These are phyloP conservation scores for Serendipita indica DNA, from an alignment of 768 basidiomycete species.

Conservation along the genomic window DNA sequence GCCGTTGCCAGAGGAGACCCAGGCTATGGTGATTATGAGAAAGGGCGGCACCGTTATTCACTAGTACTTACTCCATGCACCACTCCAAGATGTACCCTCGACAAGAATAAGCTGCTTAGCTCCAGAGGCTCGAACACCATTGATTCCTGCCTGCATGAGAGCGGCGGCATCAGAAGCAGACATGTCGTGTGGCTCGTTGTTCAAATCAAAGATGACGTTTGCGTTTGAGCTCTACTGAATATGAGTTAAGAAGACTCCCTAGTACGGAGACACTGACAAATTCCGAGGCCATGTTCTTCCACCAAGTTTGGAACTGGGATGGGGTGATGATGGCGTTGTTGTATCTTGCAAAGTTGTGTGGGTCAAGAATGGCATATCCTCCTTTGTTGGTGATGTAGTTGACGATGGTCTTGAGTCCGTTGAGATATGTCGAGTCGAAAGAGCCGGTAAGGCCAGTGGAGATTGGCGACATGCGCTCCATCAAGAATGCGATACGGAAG, in stretches of 20 bases:
- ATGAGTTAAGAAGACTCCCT: constrained; percentile 14
- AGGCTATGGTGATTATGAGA: constrained; percentile 23
- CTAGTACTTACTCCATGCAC: constrained; percentile 37
- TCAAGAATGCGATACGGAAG: constrained; percentile 46
- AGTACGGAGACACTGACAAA: constrained; percentile 30
- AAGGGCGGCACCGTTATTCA: neutral
- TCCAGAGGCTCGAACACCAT: constrained; percentile 46
- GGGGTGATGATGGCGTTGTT: constrained; percentile 34
- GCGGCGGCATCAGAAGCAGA: constrained; percentile 36
- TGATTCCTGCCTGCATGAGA: constrained; percentile 49
- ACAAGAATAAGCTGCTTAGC: constrained; percentile 34
- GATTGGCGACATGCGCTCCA: constrained; percentile 42
- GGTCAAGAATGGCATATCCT: constrained; percentile 38
- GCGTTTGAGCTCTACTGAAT: constrained; percentile 23
- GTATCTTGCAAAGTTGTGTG: constrained; percentile 51
- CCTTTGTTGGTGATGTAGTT: constrained; percentile 48
- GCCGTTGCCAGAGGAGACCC: constrained; percentile 43
- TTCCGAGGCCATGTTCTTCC: constrained; percentile 39
- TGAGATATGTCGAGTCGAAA: constrained; percentile 39
- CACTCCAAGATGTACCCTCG: constrained; percentile 37
- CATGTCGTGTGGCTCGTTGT: constrained; percentile 54
- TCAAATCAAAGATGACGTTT: constrained; percentile 45
- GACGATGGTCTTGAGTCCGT: constrained; percentile 35
- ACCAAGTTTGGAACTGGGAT: constrained; percentile 21
- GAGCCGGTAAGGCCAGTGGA: constrained; percentile 38